Percentiles rank a stretch among this genome's conserved stretches.
phyloP scores from a whole-genome alignment of 1,284 basidiomycete species.

The Fomitopsis pinicola region DNA sequence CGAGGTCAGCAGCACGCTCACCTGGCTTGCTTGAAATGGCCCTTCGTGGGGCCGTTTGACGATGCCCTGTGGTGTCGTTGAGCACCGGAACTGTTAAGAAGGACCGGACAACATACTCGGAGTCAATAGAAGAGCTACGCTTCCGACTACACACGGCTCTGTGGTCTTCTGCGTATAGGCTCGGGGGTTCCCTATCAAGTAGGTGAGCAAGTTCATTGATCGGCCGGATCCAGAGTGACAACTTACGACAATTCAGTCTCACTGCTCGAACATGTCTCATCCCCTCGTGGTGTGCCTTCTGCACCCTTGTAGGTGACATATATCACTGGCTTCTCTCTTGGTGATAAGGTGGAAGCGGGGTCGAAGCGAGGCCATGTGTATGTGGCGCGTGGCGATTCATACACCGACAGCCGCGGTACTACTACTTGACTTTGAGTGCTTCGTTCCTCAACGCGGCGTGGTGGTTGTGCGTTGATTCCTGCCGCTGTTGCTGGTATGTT shows the following conservation, averaged over 20 bases:
- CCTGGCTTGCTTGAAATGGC: constrained; percentile 4
- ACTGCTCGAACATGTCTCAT: background rate
- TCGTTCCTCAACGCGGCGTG: background rate
- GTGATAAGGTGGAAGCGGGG: constrained; percentile 23
- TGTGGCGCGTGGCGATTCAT: constrained; percentile 30
- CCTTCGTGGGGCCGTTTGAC: background rate
- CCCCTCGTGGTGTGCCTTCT: background rate
- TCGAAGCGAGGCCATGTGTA: constrained; percentile 35
- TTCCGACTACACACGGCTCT: constrained; percentile 8
- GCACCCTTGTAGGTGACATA: constrained; percentile 20
- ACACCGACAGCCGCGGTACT: constrained; percentile 22
- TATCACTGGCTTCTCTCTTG: constrained; percentile 10
- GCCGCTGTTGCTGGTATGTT: background rate
- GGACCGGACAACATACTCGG: constrained; percentile 13
- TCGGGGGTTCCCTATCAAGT: constrained; percentile 3
- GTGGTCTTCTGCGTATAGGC: background rate
- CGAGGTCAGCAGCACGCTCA: background rate
- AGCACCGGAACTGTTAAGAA: background rate
- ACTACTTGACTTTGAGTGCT: background rate
- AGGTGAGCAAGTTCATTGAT: constrained; percentile 5
- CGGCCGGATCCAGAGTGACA: background rate
- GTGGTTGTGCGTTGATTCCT: background rate
- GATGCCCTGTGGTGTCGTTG: background rate
- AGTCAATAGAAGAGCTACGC: constrained; percentile 15
- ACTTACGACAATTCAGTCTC: constrained; percentile 3